Percentiles rank a stretch among this genome's conserved stretches.
phyloP scores from a whole-genome alignment of 2,329 filamentous ascomycete species.

The Exophiala aquamarina region DNA sequence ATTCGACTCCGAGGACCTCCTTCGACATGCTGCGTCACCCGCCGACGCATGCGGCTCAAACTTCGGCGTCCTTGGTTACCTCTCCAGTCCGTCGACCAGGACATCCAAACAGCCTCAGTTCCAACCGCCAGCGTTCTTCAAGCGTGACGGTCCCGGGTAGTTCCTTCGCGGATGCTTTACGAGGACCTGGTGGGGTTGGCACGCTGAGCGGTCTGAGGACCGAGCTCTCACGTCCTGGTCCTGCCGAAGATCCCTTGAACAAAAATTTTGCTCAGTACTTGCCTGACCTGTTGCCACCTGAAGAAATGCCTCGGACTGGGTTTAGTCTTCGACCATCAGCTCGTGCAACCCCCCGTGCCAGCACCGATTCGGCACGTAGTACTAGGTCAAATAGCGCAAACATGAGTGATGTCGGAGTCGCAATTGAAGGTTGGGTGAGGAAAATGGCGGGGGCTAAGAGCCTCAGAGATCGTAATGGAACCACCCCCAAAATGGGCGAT shows the following conservation, averaged over 20 bases:
- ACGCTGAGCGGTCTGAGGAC: conserved; percentile 72
- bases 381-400: conserved; percentile 40
- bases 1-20: conserved; percentile 28
- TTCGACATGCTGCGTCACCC: conserved; percentile 31
- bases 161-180: conserved; percentile 62
- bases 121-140: conserved; percentile 28
- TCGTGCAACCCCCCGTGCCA: conserved; percentile 40
- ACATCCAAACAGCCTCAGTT: conserved; percentile 27
- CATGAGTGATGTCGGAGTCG: conserved; percentile 80
- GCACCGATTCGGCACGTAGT: conserved; percentile 47
- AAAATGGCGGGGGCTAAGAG: conserved; percentile 57
- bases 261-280: conserved; percentile 80
- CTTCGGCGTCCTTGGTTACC: conserved; percentile 33
- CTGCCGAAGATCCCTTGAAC: conserved; percentile 80
- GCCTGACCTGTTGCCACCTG: conserved; percentile 65
- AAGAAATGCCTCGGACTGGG: conserved; percentile 31
- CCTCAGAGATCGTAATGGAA: conserved; percentile 7
- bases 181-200: conserved; percentile 84
- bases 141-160: conserved; percentile 32
- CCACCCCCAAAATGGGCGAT: conserved; percentile 34
- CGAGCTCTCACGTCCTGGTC: conserved; percentile 55
- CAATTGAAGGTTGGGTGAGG: conserved; percentile 86
- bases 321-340: conserved; percentile 12
- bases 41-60: conserved; percentile 31
- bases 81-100: conserved; percentile 37